Evolutionary conservation across 768 basidiomycete genomes (phyloP).

Genomic region (Serpula lacrymans): DNA sequence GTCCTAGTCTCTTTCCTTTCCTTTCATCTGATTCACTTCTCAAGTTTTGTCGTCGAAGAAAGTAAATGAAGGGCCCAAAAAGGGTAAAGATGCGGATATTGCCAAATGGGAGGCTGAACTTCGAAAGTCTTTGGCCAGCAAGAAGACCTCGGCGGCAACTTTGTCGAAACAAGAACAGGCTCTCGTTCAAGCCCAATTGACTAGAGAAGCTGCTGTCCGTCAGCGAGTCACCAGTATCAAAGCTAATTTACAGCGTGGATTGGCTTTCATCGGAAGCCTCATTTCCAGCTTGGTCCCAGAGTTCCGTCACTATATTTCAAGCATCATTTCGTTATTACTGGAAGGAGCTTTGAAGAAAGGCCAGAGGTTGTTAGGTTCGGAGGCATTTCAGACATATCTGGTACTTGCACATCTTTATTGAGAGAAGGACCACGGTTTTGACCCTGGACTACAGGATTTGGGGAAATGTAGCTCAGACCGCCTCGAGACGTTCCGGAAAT

Average conservation of each 20-base stretch:
- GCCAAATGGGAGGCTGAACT: conserved; percentile 95
- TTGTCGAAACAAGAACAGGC: conserved; percentile 85
- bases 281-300: conserved; percentile 48
- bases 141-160: conserved; percentile 56
- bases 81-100: conserved; percentile 87
- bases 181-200: conserved; percentile 79
- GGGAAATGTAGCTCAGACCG: conserved; percentile 71
- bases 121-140: conserved; percentile 78
- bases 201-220: conserved; percentile 73
- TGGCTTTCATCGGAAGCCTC: conserved; percentile 66
- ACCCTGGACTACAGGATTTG: conserved; percentile 46
- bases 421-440: not conserved
- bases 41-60: conserved; percentile 66
- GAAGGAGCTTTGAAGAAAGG: conserved; percentile 62
- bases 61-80: conserved; percentile 45
- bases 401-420: conserved; percentile 46
- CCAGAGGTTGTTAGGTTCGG: conserved; percentile 54
- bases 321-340: conserved; percentile 58
- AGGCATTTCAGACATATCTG: conserved; percentile 74
- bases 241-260: conserved; percentile 56
- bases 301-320: conserved; percentile 54
- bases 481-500: conserved; percentile 60
- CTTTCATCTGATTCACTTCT: not conserved
- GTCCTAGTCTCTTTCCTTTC: conserved; percentile 1
- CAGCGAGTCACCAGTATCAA: conserved; percentile 54